Evolutionary conservation across 345 rosid genomes (phyloP).

Genomic region (Eucalyptus erythrocorys): DNA sequence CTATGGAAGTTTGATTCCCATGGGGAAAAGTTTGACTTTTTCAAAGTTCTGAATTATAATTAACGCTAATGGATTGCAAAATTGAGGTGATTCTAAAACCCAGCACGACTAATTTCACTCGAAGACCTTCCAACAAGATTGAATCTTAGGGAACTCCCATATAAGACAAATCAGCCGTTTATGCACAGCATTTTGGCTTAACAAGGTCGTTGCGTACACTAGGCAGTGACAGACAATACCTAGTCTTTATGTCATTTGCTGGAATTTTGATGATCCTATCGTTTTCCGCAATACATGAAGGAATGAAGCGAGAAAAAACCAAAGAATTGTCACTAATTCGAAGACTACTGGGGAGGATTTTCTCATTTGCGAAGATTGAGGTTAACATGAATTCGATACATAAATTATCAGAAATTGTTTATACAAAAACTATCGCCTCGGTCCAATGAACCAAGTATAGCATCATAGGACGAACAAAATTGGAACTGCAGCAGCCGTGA

Average conservation of each 20-base stretch:
- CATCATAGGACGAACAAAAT: not conserved
- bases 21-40: not conserved
- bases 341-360: not conserved
- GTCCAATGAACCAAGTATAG: not conserved
- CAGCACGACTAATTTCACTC: not conserved
- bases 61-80: not conserved
- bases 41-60: not conserved
- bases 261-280: not conserved
- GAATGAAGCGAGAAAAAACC: not conserved
- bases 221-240: not conserved
- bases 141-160: not conserved
- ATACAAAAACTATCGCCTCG: not conserved
- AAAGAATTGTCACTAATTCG: not conserved
- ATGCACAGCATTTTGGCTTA: not conserved
- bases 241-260: not conserved
- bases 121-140: not conserved
- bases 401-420: not conserved
- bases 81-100: not conserved
- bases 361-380: not conserved
- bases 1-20: not conserved
- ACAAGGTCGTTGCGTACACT: not conserved
- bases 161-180: not conserved
- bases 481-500: not conserved
- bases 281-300: not conserved
- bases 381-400: not conserved